phyloP scores from a whole-genome alignment of 2,329 filamentous ascomycete genomes.

The Calonectria crousiana region DNA sequence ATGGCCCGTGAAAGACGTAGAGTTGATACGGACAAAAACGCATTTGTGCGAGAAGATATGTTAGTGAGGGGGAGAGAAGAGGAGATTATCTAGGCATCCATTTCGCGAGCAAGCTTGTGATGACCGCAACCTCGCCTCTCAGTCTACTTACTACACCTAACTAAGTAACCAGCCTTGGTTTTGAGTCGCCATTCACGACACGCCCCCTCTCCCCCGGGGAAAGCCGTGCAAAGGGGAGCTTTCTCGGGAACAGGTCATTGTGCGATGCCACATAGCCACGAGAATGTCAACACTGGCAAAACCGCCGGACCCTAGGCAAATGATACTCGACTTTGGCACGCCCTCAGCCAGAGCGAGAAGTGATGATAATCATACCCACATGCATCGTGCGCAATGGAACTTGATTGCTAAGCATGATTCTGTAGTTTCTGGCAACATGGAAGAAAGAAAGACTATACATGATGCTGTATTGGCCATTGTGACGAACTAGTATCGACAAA shows the following conservation, averaged over 20 bases:
- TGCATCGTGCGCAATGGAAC: neutral
- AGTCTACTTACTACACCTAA: neutral
- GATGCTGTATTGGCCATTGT: neutral
- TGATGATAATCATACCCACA: neutral
- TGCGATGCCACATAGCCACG: neutral
- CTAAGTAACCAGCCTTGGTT: neutral
- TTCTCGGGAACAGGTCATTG: neutral
- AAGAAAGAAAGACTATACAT: neutral
- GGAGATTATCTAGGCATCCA: neutral
- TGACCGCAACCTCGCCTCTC: neutral
- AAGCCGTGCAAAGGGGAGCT: neutral
- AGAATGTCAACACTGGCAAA: neutral
- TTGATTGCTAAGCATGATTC: neutral
- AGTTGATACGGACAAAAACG: neutral
- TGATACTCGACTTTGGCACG: neutral
- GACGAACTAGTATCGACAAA: neutral
- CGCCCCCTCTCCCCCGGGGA: neutral
- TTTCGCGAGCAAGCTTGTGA: conserved; percentile 2
- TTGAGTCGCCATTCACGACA: neutral
- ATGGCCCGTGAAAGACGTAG: conserved; percentile 14
- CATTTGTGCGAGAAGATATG: neutral
- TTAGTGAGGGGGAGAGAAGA: neutral
- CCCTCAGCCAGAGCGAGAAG: neutral
- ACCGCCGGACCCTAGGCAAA: neutral
- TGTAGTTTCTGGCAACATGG: neutral